Evolutionary conservation across 2,329 filamentous ascomycete species (phyloP).

Genomic region (Pseudocercospora ulei): DNA sequence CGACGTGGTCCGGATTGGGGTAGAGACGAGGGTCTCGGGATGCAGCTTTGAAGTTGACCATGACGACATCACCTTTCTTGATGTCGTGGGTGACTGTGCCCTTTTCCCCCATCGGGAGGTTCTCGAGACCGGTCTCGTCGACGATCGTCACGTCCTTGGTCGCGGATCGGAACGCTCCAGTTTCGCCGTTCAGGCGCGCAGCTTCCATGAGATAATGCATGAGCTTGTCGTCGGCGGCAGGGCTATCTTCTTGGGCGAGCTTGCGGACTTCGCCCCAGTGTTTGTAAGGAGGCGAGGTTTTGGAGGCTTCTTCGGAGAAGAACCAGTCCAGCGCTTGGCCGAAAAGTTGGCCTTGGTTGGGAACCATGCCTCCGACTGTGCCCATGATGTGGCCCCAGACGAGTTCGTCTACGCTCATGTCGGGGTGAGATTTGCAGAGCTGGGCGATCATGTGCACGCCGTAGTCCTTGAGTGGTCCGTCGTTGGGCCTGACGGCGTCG

Average conservation of each 20-base stretch:
- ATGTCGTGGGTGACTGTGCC: slow-evolving; percentile 28
- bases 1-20: slow-evolving; percentile 37
- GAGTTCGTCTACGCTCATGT: slow-evolving; percentile 41
- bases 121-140: slow-evolving; percentile 26
- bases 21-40: slow-evolving; percentile 38
- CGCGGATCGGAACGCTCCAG: slow-evolving; percentile 37
- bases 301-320: slow-evolving; percentile 41
- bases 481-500: slow-evolving; percentile 34
- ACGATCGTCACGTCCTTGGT: slow-evolving; percentile 31
- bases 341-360: slow-evolving; percentile 51
- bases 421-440: slow-evolving; percentile 39
- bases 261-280: slow-evolving; percentile 36
- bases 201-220: slow-evolving; percentile 45
- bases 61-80: slow-evolving; percentile 35
- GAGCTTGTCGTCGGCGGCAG: slow-evolving; percentile 42
- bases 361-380: slow-evolving; percentile 48
- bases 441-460: slow-evolving; percentile 49
- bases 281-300: slow-evolving; percentile 38
- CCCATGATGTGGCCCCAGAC: slow-evolving; percentile 51
- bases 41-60: slow-evolving; percentile 40
- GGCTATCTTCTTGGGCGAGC: slow-evolving; percentile 41
- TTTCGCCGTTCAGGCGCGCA: slow-evolving; percentile 39
- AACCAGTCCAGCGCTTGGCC: slow-evolving; percentile 51
- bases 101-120: slow-evolving; percentile 14
- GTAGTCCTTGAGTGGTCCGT: slow-evolving; percentile 43